Base-by-base conservation (phyloP, 495 filamentous ascomycete genomes). In the Xylaria castorea region DNA sequence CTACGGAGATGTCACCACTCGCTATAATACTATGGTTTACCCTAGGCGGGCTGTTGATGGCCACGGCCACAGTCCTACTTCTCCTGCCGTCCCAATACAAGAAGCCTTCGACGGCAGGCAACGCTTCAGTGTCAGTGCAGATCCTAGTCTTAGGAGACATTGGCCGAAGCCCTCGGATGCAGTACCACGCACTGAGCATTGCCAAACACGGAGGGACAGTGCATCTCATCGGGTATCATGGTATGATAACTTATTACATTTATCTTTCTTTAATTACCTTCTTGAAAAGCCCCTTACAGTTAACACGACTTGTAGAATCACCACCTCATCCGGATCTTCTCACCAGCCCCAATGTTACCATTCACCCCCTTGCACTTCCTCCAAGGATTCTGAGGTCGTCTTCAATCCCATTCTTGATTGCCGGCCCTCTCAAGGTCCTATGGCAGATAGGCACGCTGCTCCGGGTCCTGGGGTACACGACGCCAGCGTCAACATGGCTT, bases 81-180 rank as follows among this genome's bases (percentile, higher is more conserved):
- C 67, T 79, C 69, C 69, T 79, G 9, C 75, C 75, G 38, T 73
- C 75, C 16, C 73, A 73, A 40, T 78, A 80, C 40, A 72, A 74
- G 34, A 78, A 74, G 38, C 71, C 75, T 12, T 74, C 76, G 12
- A 78, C 75, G 0, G 70, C 77, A 12, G 34, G 51, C 53, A 74
- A 79, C 14, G 74, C 73, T 34, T 48, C 70, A 11, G 81, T 85
- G 30, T 87, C 88, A 7, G 86, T 93, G 34, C 93, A 97, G 77
- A 88, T 99, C 44, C 87, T 98, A n/a, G 96, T 99, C 51, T 87
- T 99, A n/a, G 96, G 96, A 18, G 96, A 99, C 78, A 96, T 99
- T 81, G 96, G 96, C 32, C 89, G 94, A 44, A 97, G 94, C 80
- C 96, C 96, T 32, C 93, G 96, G 71, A 99, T 99, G 96, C 96